These are phyloP conservation scores for Saccharomyces hybrid DNA, from an alignment of 1,139 yeast species.

Conservation along the genomic window DNA sequence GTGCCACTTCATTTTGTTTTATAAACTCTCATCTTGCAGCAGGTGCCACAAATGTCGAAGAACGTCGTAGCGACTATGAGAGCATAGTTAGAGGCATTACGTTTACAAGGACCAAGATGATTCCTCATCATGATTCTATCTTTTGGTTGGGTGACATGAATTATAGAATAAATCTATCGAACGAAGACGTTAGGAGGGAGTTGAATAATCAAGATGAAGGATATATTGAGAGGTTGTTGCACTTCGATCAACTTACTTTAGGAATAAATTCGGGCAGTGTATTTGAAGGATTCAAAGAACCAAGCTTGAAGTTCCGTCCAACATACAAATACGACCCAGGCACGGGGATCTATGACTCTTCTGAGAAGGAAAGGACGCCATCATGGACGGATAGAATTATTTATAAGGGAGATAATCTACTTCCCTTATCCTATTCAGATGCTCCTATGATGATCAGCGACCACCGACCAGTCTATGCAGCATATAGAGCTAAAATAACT, in stretches of 20 bases:
- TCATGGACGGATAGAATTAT: too few species aligned
- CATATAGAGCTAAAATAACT: too few species aligned
- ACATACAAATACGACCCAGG: too few species aligned
- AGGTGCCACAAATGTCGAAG: slow-evolving; percentile 68
- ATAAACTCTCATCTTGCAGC: slow-evolving; percentile 90
- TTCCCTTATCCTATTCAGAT: too few species aligned
- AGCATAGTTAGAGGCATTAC: slow-evolving; percentile 45
- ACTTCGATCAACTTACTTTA: slow-evolving; percentile 65
- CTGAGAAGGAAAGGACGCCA: too few species aligned
- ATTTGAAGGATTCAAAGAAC: slow-evolving; percentile 69
- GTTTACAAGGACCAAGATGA: slow-evolving; percentile 44
- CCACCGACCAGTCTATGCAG: too few species aligned
- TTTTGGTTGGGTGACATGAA: slow-evolving; percentile 93
- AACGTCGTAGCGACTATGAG: slow-evolving; percentile 76
- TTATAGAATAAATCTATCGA: slow-evolving; percentile 65
- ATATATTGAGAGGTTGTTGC: slow-evolving; percentile 45
- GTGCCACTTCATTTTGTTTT: slow-evolving; percentile 70
- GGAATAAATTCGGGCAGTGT: slow-evolving; percentile 70
- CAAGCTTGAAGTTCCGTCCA: slow-evolving; percentile 55
- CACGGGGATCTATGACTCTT: too few species aligned
- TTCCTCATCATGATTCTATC: slow-evolving; percentile 71
- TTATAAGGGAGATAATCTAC: too few species aligned
- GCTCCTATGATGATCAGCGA: too few species aligned
- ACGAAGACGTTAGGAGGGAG: slow-evolving; percentile 54
- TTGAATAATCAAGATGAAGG: slow-evolving; percentile 41